Evolutionary conservation across 2,329 filamentous ascomycete genomes (phyloP), one percentile per base, ranked within the genome.

Genomic region (Cryphonectria radicalis): DNA sequence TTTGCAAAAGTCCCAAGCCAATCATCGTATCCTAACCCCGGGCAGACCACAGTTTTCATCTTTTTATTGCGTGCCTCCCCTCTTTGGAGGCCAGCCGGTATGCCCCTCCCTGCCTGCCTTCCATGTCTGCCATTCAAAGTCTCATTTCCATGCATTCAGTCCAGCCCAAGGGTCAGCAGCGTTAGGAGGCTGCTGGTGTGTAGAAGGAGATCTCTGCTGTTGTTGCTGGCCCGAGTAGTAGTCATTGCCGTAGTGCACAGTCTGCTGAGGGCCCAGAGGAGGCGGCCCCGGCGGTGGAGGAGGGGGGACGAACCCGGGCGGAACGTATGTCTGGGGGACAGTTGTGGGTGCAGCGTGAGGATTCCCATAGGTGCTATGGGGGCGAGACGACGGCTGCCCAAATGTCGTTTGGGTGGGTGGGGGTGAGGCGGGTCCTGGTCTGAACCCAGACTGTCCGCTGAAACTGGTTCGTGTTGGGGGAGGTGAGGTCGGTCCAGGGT

Each of bases 81-180:
- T 42, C 4, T 11, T 17, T n/a, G 7, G 10, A 11, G 13, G n/a
- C 14, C 50, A 37, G 50, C 13, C 59, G 17, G 7, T 4, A n/a
- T 28, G 28, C n/a, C n/a, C n/a, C n/a, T 1, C 35, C 22, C 55
- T 35, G 57, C 19, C 14, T 43, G 5, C n/a, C 3, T 32, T 32
- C n/a, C 59, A 53, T 37, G 32, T 1, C 35, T 17, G 0, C 42
- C 35, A 19, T 14, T 28, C n/a, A 8, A 14, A 25, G 46, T 63
- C 42, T 74, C 64, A 92, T 79, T 91, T 92, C 91, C 91, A 93
- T 63, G 87, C 88, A 81, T 87, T 91, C 75, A 93, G 79, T 5
- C 91, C 91, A 22, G 90, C 90, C 90, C 90, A 93, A 10, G 91
- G 91, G 83, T 93, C 90, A 73, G 77, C 76, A 17, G 77, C 73